phyloP scores from a whole-genome alignment of 192 early-diverging fungal genomes.

The Coemansia guatemalensis region DNA sequence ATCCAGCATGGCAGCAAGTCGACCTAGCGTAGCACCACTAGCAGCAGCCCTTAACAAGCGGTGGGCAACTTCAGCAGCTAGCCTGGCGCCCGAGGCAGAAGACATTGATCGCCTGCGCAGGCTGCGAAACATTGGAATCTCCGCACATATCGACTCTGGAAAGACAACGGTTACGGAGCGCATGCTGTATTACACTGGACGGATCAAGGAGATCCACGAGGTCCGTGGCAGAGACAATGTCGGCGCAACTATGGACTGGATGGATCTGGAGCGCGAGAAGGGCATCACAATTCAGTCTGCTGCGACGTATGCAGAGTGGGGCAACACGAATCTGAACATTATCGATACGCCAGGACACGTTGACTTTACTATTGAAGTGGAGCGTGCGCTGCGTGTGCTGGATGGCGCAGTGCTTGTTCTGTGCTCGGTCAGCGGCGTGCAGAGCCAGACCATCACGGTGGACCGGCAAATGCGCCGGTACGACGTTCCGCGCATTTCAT shows the following conservation, averaged over 20 bases:
- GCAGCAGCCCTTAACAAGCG: conserved; percentile 26
- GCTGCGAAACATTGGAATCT: conserved; percentile 86
- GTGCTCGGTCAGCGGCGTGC: conserved; percentile 83
- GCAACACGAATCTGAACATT: conserved; percentile 77
- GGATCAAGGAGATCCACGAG: conserved; percentile 88
- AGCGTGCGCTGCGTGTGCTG: conserved; percentile 81
- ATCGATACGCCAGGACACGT: conserved; percentile 91
- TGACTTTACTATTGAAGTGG: conserved; percentile 88
- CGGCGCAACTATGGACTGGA: conserved; percentile 99
- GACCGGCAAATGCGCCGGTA: conserved; percentile 91
- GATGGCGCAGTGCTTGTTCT: conserved; percentile 85
- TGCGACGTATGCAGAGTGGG: conserved; percentile 84
- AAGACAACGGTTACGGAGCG: conserved; percentile 87
- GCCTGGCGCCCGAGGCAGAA: conserved; percentile 12
- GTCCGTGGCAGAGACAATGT: conserved; percentile 85
- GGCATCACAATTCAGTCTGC: conserved; percentile 89
- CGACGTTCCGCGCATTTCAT: conserved; percentile 81
- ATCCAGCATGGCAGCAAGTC: not conserved
- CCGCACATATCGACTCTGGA: conserved; percentile 86
- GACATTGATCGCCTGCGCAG: conserved; percentile 58
- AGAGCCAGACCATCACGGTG: conserved; percentile 86
- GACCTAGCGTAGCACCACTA: conserved; percentile 6
- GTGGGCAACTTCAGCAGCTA: conserved; percentile 19
- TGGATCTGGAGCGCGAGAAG: conserved; percentile 96
- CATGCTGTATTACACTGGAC: conserved; percentile 80